Percentiles rank a stretch among this genome's conserved stretches.
phyloP scores from a whole-genome alignment of 208 protist genomes.

The Crithidia fasciculata region DNA sequence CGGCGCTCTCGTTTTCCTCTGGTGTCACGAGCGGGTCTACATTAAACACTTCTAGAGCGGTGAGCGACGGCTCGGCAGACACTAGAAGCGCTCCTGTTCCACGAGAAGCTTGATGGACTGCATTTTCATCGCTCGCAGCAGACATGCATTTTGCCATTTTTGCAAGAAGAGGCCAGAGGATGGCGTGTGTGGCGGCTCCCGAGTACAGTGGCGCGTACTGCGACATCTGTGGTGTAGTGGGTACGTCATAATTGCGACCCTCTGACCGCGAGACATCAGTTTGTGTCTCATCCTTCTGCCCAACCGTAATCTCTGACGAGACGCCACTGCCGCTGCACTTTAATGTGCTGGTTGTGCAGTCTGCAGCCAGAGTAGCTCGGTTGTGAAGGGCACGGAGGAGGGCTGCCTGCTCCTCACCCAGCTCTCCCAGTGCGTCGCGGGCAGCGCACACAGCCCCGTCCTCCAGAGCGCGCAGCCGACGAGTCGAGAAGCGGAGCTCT shows the following conservation, averaged over 20 bases:
- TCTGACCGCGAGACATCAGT: no score
- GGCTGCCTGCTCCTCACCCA: not conserved
- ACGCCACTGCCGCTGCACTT: no score
- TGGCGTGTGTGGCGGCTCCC: not conserved
- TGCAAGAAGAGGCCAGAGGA: constrained; percentile 7
- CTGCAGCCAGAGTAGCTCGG: no score
- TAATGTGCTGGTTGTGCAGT: no score
- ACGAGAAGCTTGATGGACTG: not conserved
- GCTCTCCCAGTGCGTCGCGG: not conserved
- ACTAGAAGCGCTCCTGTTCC: no score
- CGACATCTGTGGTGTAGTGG: not conserved
- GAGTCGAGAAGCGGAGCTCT: not conserved
- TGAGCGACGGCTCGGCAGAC: no score
- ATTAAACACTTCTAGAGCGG: no score
- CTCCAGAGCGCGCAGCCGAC: constrained; percentile 2
- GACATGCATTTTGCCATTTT: constrained; percentile 11
- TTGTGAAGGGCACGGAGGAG: not conserved
- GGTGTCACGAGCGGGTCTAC: no score
- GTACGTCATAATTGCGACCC: no score
- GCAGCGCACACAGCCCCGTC: constrained; percentile 7
- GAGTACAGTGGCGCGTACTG: not conserved
- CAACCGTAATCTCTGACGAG: no score
- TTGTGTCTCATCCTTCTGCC: no score
- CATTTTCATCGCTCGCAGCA: not conserved
- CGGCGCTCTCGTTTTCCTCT: no score